A percentile compares a stretch with the other conserved stretches of the same genome.
Evolutionary conservation across 1,139 yeast species (phyloP).

Genomic region (Candida sojae): DNA sequence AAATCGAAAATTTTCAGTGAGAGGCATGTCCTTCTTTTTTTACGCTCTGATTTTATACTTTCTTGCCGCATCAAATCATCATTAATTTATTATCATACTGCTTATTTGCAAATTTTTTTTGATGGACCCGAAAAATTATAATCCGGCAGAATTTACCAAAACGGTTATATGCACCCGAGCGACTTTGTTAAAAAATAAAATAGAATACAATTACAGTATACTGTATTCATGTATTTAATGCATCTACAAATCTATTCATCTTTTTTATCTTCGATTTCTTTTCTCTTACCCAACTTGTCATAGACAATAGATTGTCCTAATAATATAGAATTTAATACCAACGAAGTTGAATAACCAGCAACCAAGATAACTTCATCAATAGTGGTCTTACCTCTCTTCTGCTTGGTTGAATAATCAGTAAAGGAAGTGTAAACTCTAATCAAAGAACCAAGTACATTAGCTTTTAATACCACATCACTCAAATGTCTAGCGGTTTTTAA

Average conservation of each 20-base stretch:
- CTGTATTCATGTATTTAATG: too few relatives aligned
- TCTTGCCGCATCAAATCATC: too few relatives aligned
- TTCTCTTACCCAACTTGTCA: conserved; percentile 17
- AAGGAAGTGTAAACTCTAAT: conserved; percentile 60
- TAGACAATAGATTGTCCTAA: conserved; percentile 36
- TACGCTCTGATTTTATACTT: too few relatives aligned
- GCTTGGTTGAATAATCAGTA: conserved; percentile 29
- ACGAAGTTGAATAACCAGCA: conserved; percentile 38
- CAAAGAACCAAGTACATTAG: conserved; percentile 55
- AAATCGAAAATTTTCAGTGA: too few relatives aligned
- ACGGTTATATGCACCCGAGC: background rate
- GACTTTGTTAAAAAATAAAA: too few relatives aligned
- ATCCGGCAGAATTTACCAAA: background rate
- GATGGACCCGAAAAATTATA: background rate
- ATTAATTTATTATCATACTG: too few relatives aligned
- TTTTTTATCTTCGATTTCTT: conserved; percentile 9
- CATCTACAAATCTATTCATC: conserved; percentile 3
- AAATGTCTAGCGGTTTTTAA: conserved; percentile 57
- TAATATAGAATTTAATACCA: conserved; percentile 31
- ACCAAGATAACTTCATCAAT: conserved; percentile 30
- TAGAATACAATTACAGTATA: too few relatives aligned
- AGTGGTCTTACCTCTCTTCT: conserved; percentile 17
- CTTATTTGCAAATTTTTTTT: background rate
- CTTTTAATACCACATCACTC: conserved; percentile 54
- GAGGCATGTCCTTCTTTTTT: too few relatives aligned